Evolutionary conservation across 1,139 yeast species (phyloP), one percentile per base, ranked within the genome.

Genomic region (Zygosaccharomyces sapae): DNA sequence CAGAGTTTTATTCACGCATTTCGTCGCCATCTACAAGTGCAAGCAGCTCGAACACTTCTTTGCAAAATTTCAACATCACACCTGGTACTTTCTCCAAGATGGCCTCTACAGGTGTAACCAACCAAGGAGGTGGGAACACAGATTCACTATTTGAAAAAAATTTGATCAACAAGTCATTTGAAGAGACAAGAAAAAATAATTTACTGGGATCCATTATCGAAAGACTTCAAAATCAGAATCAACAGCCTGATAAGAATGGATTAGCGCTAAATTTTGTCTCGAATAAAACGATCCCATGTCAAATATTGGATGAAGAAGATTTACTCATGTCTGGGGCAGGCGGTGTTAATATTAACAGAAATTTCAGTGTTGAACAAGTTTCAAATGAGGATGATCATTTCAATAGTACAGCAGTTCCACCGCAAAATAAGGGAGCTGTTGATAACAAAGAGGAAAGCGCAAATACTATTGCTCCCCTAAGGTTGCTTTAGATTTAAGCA

Each of bases 1-100:
- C 68, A 0, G 67, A 62, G 40, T 63, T 65, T 49, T 63, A 61
- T 41, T 63, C 67, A 2, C 56, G 65, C 41, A 49, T 65, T 19
- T 62, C 68, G 3, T 56, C 67, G 2, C 68, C 68, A 5, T 54
- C 64, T 7, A 51, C 64, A 12, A 62, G 66, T 44, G 57, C 55
- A 20, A 61, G 62, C 43, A 63, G 63, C 45, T 63, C 68, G 1
- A 55, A 54, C 45, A 50, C 60, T 9, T 62, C 68, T 0, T 46
- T 63, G 29, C 48, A 53, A 4, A 60, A 59, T 40, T 37, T 59
- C 33, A 55, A 51, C 41, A 45, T 54, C 42, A 49, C 53, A 7
- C 56, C 57, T 24, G 55, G 57, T 16, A 55, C 57, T 5, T 46
- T 55, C 31, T 52, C 53, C 33, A 54, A 48, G 44, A 53, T 51